A percentile compares a stretch with the other conserved stretches of the same genome.
phyloP scores from a whole-genome alignment of 2,329 filamentous ascomycete genomes.

The Dothideomycetes sp. region DNA sequence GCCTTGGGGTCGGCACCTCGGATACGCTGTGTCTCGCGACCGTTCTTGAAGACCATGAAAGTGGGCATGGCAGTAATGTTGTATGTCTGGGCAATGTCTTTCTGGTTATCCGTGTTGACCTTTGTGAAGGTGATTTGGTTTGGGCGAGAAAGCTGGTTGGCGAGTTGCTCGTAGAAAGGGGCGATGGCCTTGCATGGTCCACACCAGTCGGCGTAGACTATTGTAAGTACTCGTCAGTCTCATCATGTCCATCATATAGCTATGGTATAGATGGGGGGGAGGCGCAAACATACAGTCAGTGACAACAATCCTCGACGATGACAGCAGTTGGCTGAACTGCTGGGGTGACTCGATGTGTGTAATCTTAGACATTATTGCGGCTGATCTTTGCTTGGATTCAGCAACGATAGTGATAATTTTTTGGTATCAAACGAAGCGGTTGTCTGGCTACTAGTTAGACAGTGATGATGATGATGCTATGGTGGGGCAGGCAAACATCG shows the following conservation, averaged over 20 bases:
- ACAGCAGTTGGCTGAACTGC: slow-evolving; percentile 60
- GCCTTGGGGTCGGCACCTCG: slow-evolving; percentile 62
- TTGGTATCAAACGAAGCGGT: too few relatives aligned
- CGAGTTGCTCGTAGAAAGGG: slow-evolving; percentile 71
- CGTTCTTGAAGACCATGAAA: slow-evolving; percentile 61
- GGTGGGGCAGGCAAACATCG: too few relatives aligned
- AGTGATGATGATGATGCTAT: too few relatives aligned
- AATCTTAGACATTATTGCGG: slow-evolving; percentile 33
- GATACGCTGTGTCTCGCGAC: slow-evolving; percentile 29
- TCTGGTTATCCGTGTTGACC: slow-evolving; percentile 71
- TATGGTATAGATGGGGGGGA: slow-evolving; percentile 11
- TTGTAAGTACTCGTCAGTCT: slow-evolving; percentile 3
- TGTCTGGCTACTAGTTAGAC: too few relatives aligned
- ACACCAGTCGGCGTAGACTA: slow-evolving; percentile 86
- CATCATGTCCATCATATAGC: slow-evolving; percentile 8
- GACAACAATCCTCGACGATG: slow-evolving; percentile 68
- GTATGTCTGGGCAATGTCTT: slow-evolving; percentile 65
- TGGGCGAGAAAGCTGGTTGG: slow-evolving; percentile 59
- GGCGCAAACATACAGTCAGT: slow-evolving; percentile 64
- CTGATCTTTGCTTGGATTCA: background rate
- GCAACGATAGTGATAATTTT: too few relatives aligned
- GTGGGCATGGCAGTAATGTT: slow-evolving; percentile 72
- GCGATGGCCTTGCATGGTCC: slow-evolving; percentile 75
- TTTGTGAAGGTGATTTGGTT: slow-evolving; percentile 75
- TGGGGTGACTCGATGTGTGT: slow-evolving; percentile 35